Base-by-base conservation (phyloP, 805 yeast genomes). In the Lachancea nothofagi region DNA sequence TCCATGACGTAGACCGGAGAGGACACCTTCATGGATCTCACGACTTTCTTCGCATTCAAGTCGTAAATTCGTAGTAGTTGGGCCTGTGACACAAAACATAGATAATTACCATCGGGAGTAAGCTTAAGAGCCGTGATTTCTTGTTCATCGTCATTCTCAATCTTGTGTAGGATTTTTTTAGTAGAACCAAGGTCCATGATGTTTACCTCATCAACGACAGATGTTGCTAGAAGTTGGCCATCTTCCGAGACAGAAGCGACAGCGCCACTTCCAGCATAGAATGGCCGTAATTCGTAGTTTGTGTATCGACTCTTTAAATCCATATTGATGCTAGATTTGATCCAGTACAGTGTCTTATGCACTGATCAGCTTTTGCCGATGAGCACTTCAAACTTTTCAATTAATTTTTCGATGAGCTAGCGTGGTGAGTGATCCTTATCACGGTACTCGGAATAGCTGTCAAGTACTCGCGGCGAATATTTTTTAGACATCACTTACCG, bases 131-230 rank as follows among this genome's bases (percentile, higher is more conserved):
- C 78, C 0, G 97, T 86, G 33, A 93, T 69, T 37, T 72, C 69
- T 49, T 82, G 87, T 28, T 87, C 95, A 57, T 90, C 77, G 45
- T 71, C 97, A 23, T 95, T 96, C 42, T 81, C 83, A 26, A 93
- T 63, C 29, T 68, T 71, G 49, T 76, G 79, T 5, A 85, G 42
- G 9, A 48, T 37, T 23, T 31, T 35, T n/a, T 44, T 50, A 2
- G 43, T 40, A 14, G 83, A 72, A 5, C 56, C 55, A 35, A 84
- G 62, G 50, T 86, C 73, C 27, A 90, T 72, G 20, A 93, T 69
- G 32, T 83, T 74, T 2, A 87, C 74, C 49, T 83, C 86, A 54
- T 86, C 96, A 23, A 81, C 69, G 14, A 82, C 72, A 1, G 96
- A 83, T 1, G 96, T 82, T 7, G 94, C 96, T 41, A 89, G 59